These are phyloP conservation scores for Ricinus communis DNA, from an alignment of 345 rosid genomes.

Conservation along the genomic window DNA sequence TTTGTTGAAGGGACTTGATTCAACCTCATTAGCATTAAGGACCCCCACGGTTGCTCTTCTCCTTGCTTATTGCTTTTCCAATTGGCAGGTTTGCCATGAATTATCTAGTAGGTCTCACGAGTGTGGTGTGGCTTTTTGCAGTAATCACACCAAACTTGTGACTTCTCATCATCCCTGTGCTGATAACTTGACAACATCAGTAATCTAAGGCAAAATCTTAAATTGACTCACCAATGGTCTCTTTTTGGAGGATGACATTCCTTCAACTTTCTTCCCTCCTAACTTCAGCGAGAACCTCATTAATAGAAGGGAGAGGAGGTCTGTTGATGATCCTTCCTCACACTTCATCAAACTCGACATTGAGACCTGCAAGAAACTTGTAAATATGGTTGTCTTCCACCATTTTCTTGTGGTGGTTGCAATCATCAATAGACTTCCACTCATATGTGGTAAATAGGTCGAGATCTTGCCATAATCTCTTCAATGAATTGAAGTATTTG, in stretches of 20 bases:
- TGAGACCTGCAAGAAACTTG: neutral
- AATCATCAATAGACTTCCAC: neutral
- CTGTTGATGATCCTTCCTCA: neutral
- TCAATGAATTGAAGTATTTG: neutral
- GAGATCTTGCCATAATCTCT: neutral
- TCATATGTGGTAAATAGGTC: neutral
- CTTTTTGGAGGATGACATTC: neutral
- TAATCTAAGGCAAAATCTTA: neutral
- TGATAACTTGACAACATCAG: neutral
- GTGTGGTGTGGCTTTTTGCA: neutral
- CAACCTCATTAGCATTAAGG: neutral
- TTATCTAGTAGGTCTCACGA: neutral
- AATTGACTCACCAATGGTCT: neutral
- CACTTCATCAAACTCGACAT: too few species aligned
- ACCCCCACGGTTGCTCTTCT: neutral
- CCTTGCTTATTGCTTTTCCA: neutral
- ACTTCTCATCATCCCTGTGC: neutral
- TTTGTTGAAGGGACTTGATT: neutral
- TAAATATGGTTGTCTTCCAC: neutral
- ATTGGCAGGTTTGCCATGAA: neutral
- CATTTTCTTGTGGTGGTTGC: neutral
- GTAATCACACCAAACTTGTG: neutral
- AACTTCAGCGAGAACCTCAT: neutral
- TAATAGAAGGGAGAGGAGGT: neutral
- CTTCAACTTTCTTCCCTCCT: neutral